Evolutionary conservation across 208 protist genomes (phyloP), one percentile per base, ranked within the genome.

Genomic region (Trypanosoma melophagium): DNA sequence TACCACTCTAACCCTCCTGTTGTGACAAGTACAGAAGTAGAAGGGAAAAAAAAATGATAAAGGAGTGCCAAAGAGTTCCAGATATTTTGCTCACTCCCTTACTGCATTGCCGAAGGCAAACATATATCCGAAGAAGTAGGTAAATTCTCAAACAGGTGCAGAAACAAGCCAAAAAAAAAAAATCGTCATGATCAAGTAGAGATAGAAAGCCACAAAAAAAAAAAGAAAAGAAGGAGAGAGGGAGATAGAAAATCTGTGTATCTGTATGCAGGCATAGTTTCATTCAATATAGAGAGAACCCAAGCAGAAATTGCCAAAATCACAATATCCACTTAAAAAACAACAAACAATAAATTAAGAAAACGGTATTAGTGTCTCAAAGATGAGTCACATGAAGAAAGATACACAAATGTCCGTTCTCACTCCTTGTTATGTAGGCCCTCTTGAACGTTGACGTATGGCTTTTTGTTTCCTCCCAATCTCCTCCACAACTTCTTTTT

Each of bases 401-500:
- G 12, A 38, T 35, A 38, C 31, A 56, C 17, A 1, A n/a, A 13
- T 44, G 4, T 2, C 31, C 31, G 22, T 1, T 38, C 31, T 59
- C 17, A 40, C 54, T 24, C 31, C 24, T 40, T 49, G 16, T 41
- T 58, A 52, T 35, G 21, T 10, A 21, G 35, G 3, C 1, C 60
- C 42, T 44, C 19, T 56, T 24, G 60, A 21, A 21, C 24, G 38
- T 14, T 38, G 17, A 1, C 28, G 51, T 10, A 51, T 42, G 3
- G 19, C 35, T 21, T 31, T 54, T 56, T 78, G 66, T 22, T 69
- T 67, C 68, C 76, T 74, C 52, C 78, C 64, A 19, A 92, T 52
- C 21, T 83, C 86, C 51, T 83, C 78, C 47, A 69, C 52, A 38
- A 96, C 71, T 58, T 97, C 93, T 21, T 75, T 68, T 59, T 91